A percentile compares a stretch with the other conserved stretches of the same genome.
Evolutionary conservation across 805 yeast genomes (phyloP).

Genomic region (Isabelozyma pseudorhagii): DNA sequence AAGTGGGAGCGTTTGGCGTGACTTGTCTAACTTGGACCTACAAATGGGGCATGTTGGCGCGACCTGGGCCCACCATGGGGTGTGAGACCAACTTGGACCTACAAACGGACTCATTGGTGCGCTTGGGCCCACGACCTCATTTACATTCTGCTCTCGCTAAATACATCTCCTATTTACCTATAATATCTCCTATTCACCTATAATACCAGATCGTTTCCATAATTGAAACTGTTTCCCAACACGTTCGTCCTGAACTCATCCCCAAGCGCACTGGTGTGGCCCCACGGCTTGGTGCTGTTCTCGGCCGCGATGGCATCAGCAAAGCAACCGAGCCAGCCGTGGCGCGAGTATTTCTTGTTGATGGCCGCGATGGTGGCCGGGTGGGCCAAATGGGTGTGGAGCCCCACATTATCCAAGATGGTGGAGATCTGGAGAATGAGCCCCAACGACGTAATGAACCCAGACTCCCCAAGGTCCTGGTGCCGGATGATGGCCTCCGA

Average conservation of each 20-base stretch:
- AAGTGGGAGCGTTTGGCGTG: too few species aligned
- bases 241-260: slow-evolving; percentile 24
- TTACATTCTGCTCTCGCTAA: neutral
- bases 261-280: slow-evolving; percentile 32
- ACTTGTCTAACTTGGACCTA: too few species aligned
- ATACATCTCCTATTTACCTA: neutral
- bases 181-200: neutral
- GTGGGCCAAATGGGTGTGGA: slow-evolving; percentile 23
- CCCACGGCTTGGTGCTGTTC: slow-evolving; percentile 30
- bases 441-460: slow-evolving; percentile 30
- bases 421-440: slow-evolving; percentile 30
- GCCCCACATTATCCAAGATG: slow-evolving; percentile 31
- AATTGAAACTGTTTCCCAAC: slow-evolving; percentile 19
- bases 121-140: neutral
- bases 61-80: too few species aligned
- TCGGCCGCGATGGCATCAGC: slow-evolving; percentile 29
- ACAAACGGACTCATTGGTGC: too few species aligned
- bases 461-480: slow-evolving; percentile 30
- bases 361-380: slow-evolving; percentile 22
- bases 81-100: too few species aligned
- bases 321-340: slow-evolving; percentile 29
- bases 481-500: slow-evolving; percentile 33
- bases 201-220: slow-evolving; percentile 10
- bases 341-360: slow-evolving; percentile 20
- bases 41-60: too few species aligned